Percentiles rank a stretch among this genome's conserved stretches.
Conservation (phyloP, 805 yeast genomes). For the Teunomyces aglyptinius region DNA sequence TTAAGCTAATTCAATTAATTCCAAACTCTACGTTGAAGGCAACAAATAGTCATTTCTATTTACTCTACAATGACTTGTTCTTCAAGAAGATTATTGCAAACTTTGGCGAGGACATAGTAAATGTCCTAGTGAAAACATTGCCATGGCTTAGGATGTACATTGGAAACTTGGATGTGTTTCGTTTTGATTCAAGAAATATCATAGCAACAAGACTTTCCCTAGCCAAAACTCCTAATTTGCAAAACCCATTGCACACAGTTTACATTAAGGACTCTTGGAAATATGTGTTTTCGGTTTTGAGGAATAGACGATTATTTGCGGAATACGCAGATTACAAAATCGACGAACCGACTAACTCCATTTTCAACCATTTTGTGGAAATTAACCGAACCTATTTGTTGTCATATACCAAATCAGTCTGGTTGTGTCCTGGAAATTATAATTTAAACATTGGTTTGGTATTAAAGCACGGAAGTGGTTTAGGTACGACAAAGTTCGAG, state of each 20-base stretch:
- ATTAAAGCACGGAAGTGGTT: conserved; percentile 52
- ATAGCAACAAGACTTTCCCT: conserved; percentile 29
- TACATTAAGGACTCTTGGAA: conserved; percentile 56
- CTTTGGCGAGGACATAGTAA: conserved; percentile 37
- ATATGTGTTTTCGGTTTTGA: conserved; percentile 48
- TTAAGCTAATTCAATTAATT: conserved; percentile 27
- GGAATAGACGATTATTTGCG: conserved; percentile 53
- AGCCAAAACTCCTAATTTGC: conserved; percentile 16
- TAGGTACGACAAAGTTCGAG: conserved; percentile 58
- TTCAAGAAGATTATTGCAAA: conserved; percentile 35
- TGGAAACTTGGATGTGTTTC: conserved; percentile 36
- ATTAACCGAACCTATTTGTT: conserved; percentile 50
- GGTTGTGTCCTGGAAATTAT: conserved; percentile 50
- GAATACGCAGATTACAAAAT: conserved; percentile 42
- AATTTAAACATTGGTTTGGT: conserved; percentile 52
- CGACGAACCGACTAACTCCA: conserved; percentile 48
- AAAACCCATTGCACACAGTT: conserved; percentile 19
- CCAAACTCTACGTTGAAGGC: conserved; percentile 35
- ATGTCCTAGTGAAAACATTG: conserved; percentile 31
- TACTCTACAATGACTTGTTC: conserved; percentile 49
- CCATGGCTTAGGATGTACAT: conserved; percentile 40
- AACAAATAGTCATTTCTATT: conserved; percentile 44
- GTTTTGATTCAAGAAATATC: conserved; percentile 24
- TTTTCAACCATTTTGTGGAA: conserved; percentile 45
- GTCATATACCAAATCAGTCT: conserved; percentile 43